Base-by-base conservation (phyloP, 129 eudicot genomes). In the Lonicera japonica region DNA sequence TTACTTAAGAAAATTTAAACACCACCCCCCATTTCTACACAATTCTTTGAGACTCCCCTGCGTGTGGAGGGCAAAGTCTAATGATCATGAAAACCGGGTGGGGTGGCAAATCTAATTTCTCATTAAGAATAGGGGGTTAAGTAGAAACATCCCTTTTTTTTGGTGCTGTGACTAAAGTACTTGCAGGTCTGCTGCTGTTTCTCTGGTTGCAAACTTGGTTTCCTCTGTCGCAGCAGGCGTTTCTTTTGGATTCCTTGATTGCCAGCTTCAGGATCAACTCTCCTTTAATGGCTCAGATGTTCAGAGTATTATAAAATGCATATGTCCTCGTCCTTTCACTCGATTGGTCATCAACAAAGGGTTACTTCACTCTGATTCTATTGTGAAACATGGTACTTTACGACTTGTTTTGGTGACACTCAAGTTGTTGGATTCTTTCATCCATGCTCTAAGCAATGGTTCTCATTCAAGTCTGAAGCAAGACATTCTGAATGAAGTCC, bases 151-250 rank as follows among this genome's bases (percentile, higher is more conserved):
- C 36, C 36, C 36, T 29, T 29, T 29, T 29, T 29, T 29, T 29
- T 29, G 36, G 34, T 61, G 46, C 54, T 18, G 48, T 75, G 70
- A 73, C 80, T 79, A 73, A 82, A 69, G 63, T 78, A 60, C 77
- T 82, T 77, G 85, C 96, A 94, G 99, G 99, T 79, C 85, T 80
- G 77, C 89, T 74, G 81, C 96, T 60, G 77, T 88, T 66, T 85
- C 89, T 56, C 73, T 94, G 89, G 99, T 96, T 70, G 96, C 96
- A 72, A 75, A 88, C 75, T 78, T 94, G 73, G 70, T 94, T 36
- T 74, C 85, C 57, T 83, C 99, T 0, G 96, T 88, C 66, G 69
- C 81, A 69, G 80, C 76, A 61, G 95, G 84, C 43, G 62, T 75
- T 60, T 21, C 79, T 2, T 80, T 78, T 63, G 84, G 82, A 25